Evolutionary conservation across 2,329 filamentous ascomycete species (phyloP), one percentile per base, ranked within the genome.

Genomic region (Diaporthe ilicicola): DNA sequence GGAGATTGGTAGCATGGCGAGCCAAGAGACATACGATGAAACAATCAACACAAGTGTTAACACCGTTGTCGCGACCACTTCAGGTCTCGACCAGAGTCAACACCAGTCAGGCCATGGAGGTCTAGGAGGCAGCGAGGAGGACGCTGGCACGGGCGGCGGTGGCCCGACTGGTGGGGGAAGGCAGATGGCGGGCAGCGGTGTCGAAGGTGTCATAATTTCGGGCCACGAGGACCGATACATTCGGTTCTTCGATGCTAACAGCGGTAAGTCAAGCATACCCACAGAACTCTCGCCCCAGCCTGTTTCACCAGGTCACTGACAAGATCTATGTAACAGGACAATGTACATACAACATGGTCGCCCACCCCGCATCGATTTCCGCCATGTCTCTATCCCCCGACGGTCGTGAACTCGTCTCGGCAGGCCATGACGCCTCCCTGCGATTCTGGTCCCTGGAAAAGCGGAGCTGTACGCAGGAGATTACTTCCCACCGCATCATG

Each of bases 311-410:
- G 56, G 6, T 32, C 67, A 73, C 75, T 76, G 50, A 79, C 59
- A 32, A 10, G 4, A 15, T 67, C 15, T 32, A 8, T n/a, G 13
- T 13, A 9, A n/a, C 75, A 98, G 96, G 96, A 70, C 96, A 99
- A 94, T 98, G 95, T 84, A 98, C 96, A 74, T 99, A 99, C 83
- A 97, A 93, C 78, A 99, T 99, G 96, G 90, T 98, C 72, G 96
- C 96, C 7, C 96, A 99, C 77, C 94, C 96, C 0, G 93, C 95
- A 3, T 92, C 96, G 70, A 98, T 99, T 75, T 97, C 96, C 1
- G 92, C 93, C 32, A 88, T 99, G 6, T 97, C 94, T 0, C 89
- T 99, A 24, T 97, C 94, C 75, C 96, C 95, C 17, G 95, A 98
- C 78, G 95, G 95, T 55, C 91, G 92, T 71, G 96, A 99, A 84